Percentiles rank a stretch among this genome's conserved stretches.
phyloP scores from a whole-genome alignment of 2,329 filamentous ascomycete species.

The Myrmaecium sp. region DNA sequence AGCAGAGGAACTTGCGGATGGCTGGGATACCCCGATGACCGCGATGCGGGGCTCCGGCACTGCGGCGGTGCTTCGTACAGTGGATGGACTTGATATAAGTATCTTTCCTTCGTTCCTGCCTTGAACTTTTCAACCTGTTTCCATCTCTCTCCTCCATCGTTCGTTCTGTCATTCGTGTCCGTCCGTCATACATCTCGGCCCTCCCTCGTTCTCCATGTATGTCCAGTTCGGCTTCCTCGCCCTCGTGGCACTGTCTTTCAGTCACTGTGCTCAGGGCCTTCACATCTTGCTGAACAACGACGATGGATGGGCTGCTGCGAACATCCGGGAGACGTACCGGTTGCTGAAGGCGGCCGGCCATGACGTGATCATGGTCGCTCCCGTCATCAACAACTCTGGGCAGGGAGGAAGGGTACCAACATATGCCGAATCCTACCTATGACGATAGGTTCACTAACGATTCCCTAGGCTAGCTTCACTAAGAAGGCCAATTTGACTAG shows the following conservation, averaged over 20 bases:
- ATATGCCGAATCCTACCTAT: not conserved
- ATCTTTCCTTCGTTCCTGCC: too few relatives aligned
- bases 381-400: constrained; percentile 27
- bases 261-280: constrained; percentile 8
- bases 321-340: constrained; percentile 18
- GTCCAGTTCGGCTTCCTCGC: not conserved
- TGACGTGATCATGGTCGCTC: constrained; percentile 25
- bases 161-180: not conserved
- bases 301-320: constrained; percentile 20
- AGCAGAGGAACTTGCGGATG: too few relatives aligned
- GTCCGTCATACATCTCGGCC: too few relatives aligned
- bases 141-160: not conserved
- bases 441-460: not conserved
- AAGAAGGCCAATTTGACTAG: constrained; percentile 23
- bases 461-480: constrained; percentile 20
- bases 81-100: too few relatives aligned
- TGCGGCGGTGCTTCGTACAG: too few relatives aligned
- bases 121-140: not conserved
- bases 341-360: constrained; percentile 13
- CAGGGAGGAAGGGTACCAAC: constrained; percentile 23
- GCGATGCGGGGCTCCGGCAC: too few relatives aligned
- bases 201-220: not conserved
- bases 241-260: constrained; percentile 8
- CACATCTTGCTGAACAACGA: constrained; percentile 24
- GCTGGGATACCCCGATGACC: too few relatives aligned